Evolutionary conservation across 2,329 filamentous ascomycete species (phyloP).

Genomic region (Myriosclerotinia curreyana): DNA sequence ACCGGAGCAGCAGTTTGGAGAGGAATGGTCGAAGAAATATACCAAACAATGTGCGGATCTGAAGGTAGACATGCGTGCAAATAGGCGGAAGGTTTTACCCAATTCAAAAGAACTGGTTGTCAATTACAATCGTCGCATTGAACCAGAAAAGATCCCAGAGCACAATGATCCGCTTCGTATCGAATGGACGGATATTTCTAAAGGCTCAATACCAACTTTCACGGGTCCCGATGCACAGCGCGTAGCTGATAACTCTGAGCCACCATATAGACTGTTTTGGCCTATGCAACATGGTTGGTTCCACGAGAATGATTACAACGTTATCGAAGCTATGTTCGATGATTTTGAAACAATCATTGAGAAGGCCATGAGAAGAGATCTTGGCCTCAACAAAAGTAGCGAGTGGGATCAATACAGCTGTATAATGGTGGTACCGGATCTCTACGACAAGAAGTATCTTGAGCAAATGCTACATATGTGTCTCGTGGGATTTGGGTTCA

Average conservation of each 20-base stretch:
- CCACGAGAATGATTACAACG: slow-evolving; percentile 85
- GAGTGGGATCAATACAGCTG: slow-evolving; percentile 90
- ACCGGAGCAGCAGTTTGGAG: slow-evolving; percentile 78
- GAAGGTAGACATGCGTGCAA: slow-evolving; percentile 84
- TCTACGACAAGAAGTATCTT: slow-evolving; percentile 94
- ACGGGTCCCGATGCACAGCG: slow-evolving; percentile 75
- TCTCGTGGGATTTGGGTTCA: slow-evolving; percentile 87
- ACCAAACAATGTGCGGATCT: slow-evolving; percentile 81
- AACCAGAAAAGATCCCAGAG: slow-evolving; percentile 82
- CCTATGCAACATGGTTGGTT: slow-evolving; percentile 82
- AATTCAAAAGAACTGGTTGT: slow-evolving; percentile 95
- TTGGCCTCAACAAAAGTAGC: slow-evolving; percentile 72
- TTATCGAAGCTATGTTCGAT: slow-evolving; percentile 74
- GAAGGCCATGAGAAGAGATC: slow-evolving; percentile 79
- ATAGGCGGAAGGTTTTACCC: slow-evolving; percentile 93
- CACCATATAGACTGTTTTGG: slow-evolving; percentile 91
- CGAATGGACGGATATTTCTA: slow-evolving; percentile 85
- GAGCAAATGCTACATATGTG: slow-evolving; percentile 80
- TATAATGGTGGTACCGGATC: slow-evolving; percentile 93
- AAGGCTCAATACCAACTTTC: slow-evolving; percentile 58
- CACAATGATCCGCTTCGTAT: slow-evolving; percentile 94
- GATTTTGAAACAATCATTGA: slow-evolving; percentile 87
- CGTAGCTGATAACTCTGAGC: slow-evolving; percentile 83
- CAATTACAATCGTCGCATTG: slow-evolving; percentile 85
- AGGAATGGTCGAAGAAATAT: slow-evolving; percentile 75